These are phyloP conservation scores for Aspergillus candidus DNA, from an alignment of 2,329 filamentous ascomycete species.

Conservation along the genomic window DNA sequence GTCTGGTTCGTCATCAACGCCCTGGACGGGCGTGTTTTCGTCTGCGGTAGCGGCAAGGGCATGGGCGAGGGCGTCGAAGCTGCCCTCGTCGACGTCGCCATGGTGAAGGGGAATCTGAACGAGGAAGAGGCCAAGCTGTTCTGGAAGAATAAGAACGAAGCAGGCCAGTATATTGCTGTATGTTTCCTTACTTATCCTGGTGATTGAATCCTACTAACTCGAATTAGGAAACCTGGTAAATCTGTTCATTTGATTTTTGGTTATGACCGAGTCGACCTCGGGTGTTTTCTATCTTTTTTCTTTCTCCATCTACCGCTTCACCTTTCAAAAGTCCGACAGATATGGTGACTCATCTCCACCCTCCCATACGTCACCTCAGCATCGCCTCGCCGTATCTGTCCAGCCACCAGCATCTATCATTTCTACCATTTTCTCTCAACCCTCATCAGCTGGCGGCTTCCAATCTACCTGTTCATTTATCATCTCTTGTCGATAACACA, in stretches of 20 bases:
- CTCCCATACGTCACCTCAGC: no score
- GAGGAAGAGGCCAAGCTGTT: constrained; percentile 76
- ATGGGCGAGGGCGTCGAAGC: constrained; percentile 97
- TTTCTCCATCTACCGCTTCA: neutral
- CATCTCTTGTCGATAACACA: no score
- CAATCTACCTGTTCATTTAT: no score
- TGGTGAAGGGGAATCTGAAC: constrained; percentile 84
- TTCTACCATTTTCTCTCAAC: no score
- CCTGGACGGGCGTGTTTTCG: constrained; percentile 91
- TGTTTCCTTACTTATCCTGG: constrained; percentile 14
- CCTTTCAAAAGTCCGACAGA: no score
- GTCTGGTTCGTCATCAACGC: constrained; percentile 98
- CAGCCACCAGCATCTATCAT: no score
- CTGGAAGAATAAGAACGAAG: constrained; percentile 86
- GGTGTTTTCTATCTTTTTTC: neutral
- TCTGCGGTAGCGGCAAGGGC: constrained; percentile 89
- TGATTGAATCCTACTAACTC: constrained; percentile 5
- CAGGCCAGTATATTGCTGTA: constrained; percentile 88
- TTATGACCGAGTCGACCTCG: neutral
- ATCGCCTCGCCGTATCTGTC: no score
- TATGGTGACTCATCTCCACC: no score
- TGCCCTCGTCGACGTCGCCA: constrained; percentile 81
- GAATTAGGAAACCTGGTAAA: constrained; percentile 32
- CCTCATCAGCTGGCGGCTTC: no score
- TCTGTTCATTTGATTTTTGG: neutral